phyloP scores from a whole-genome alignment of 257 asterid species.

The Fraxinus excelsior region DNA sequence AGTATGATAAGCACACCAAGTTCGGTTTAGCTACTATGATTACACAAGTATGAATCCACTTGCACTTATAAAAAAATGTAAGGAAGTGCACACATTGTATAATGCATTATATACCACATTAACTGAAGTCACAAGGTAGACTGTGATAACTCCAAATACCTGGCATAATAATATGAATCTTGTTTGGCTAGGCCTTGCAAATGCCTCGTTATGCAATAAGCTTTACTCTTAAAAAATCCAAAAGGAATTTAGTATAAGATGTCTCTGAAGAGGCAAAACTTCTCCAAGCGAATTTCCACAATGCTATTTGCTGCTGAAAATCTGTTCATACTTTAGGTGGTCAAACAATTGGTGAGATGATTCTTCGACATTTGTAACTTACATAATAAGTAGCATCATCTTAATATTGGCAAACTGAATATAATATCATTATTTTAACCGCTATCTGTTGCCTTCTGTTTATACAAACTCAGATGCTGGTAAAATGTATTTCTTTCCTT shows the following conservation, averaged over 20 bases:
- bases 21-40: neutral
- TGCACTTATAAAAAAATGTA: neutral
- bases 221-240: neutral
- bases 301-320: neutral
- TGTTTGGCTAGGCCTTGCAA: neutral
- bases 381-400: neutral
- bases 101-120: neutral
- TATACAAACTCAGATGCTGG: neutral
- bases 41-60: neutral
- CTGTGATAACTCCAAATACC: neutral
- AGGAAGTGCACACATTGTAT: neutral
- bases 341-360: neutral
- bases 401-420: neutral
- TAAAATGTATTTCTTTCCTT: neutral
- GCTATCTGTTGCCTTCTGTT: neutral
- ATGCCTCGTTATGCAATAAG: neutral
- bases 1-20: neutral
- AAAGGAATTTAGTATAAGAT: too few relatives aligned
- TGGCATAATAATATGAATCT: neutral
- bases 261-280: too few relatives aligned
- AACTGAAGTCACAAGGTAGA: neutral
- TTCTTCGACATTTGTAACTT: neutral
- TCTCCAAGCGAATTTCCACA: too few relatives aligned
- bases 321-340: neutral
- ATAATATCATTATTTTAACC: neutral